Evolutionary conservation across 768 basidiomycete genomes (phyloP).

Genomic region (Ramaria sp.): DNA sequence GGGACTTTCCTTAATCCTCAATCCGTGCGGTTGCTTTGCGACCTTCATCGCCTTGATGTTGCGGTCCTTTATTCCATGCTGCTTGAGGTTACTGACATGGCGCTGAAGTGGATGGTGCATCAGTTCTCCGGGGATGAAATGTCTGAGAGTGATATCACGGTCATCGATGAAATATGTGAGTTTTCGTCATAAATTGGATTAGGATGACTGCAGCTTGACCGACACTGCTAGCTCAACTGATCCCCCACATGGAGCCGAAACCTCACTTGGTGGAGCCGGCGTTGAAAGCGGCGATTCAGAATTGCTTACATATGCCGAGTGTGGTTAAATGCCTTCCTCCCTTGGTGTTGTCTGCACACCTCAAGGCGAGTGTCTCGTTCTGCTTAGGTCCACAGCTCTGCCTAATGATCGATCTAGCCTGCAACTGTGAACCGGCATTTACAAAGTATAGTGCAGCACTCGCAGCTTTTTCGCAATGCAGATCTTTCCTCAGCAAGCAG

Average conservation of each 20-base stretch:
- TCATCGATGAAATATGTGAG: slow-evolving; percentile 4
- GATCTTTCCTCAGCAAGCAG: slow-evolving; percentile 12
- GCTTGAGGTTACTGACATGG: slow-evolving; percentile 30
- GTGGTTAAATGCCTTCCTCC: slow-evolving; percentile 22
- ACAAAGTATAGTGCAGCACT: slow-evolving; percentile 65
- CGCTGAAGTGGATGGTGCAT: slow-evolving; percentile 44
- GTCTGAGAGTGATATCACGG: background rate
- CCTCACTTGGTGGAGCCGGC: slow-evolving; percentile 62
- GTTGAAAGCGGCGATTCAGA: slow-evolving; percentile 50
- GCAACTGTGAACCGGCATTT: slow-evolving; percentile 62
- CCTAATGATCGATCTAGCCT: slow-evolving; percentile 33
- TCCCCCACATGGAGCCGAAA: slow-evolving; percentile 30
- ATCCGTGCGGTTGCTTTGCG: background rate
- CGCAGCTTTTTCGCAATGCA: slow-evolving; percentile 45
- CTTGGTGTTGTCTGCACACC: slow-evolving; percentile 28
- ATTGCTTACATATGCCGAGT: slow-evolving; percentile 34
- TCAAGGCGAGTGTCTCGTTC: slow-evolving; percentile 46
- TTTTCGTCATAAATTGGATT: background rate
- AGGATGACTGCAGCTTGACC: background rate
- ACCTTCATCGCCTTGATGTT: background rate
- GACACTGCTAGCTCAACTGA: background rate
- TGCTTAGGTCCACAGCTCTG: background rate
- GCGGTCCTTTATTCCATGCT: slow-evolving; percentile 10
- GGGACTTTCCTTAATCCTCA: background rate
- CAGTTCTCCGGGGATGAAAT: slow-evolving; percentile 27